Evolutionary conservation across 768 basidiomycete species (phyloP), one percentile per base, ranked within the genome.

Genomic region (Boletus subcaerulescens): DNA sequence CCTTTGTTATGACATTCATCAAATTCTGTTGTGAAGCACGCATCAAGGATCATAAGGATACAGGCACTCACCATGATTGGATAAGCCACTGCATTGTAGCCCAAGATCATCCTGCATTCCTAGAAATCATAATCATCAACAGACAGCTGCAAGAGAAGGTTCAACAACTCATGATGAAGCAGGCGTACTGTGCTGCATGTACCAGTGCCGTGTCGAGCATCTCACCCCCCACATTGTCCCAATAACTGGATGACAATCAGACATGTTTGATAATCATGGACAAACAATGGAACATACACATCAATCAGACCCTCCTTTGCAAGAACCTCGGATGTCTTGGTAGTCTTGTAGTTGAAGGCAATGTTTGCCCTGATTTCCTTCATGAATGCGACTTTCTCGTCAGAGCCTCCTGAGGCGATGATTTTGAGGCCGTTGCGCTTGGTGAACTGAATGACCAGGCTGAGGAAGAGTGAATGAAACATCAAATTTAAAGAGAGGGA

Each of bases 171-270:
- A 31, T 29, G 26, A 56, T 56, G 51, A 53, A 56, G 15, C 44
- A 39, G 5, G 51, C 55, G 13, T 56, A 36, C 20, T 38, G 50
- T 18, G 45, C 53, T 12, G 53, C 53, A 22, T 33, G 46, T 10
- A 7, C 53, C 17, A 55, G 20, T 14, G 39, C 50, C 5, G 45
- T 50, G 10, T 53, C 45, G 32, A 53, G 50, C 18, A 45, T 53
- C 11, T 56, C 51, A 15, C 51, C 45, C 3, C 45, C 53, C 9
- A 54, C 53, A 14, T 47, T 48, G 41, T 56, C 55, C 52, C 52
- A 53, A 35, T 47, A 56, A 5, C 40, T 47, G 26, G 2, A 26
- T 8, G 9, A 17, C 32, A 7, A 26, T 53, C n/a, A 41, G 39
- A 14, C 22, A 12, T 7, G 4, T 9, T 12, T 18, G n/a, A 38